A percentile compares a stretch with the other conserved stretches of the same genome.
These are phyloP conservation scores for Scalesia atractyloides DNA, from an alignment of 129 eudicot genomes.

Conservation along the genomic window DNA sequence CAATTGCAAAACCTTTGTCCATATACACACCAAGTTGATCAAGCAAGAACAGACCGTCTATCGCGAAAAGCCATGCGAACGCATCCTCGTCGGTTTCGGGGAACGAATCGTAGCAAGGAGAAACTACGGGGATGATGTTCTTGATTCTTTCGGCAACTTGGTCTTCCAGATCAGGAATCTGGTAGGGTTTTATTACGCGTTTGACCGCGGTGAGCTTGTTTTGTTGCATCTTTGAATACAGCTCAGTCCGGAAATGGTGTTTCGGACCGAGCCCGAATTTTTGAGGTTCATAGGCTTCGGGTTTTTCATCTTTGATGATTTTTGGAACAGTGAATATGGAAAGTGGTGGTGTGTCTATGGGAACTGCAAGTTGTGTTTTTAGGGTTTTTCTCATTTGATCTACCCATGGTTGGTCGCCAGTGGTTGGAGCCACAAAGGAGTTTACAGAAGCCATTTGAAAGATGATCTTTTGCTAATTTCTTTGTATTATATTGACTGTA, in stretches of 20 bases:
- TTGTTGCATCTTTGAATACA: slow-evolving; percentile 43
- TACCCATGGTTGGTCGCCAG: slow-evolving; percentile 36
- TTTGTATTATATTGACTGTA: neutral
- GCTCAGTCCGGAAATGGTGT: slow-evolving; percentile 43
- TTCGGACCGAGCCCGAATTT: slow-evolving; percentile 52
- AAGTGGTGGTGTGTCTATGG: slow-evolving; percentile 27
- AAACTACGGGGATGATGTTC: slow-evolving; percentile 27
- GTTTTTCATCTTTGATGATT: slow-evolving; percentile 25
- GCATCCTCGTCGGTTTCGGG: slow-evolving; percentile 28
- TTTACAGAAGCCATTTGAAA: slow-evolving; percentile 25
- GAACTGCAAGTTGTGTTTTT: slow-evolving; percentile 27
- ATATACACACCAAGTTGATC: slow-evolving; percentile 27
- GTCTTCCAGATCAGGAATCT: slow-evolving; percentile 17
- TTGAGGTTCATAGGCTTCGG: slow-evolving; percentile 48
- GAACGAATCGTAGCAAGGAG: slow-evolving; percentile 42
- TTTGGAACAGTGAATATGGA: slow-evolving; percentile 44
- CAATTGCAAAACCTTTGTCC: slow-evolving; percentile 13
- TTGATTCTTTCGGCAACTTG: slow-evolving; percentile 26
- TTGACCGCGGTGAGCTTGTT: slow-evolving; percentile 44
- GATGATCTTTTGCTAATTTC: too few relatives aligned
- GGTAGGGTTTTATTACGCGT: slow-evolving; percentile 19
- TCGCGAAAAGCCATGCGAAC: slow-evolving; percentile 45
- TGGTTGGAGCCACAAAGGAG: slow-evolving; percentile 16
- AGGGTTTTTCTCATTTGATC: slow-evolving; percentile 36
- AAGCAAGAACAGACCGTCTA: slow-evolving; percentile 54